Base-by-base conservation (phyloP, 2,329 filamentous ascomycete genomes). In the Phialocephala subalpina region DNA sequence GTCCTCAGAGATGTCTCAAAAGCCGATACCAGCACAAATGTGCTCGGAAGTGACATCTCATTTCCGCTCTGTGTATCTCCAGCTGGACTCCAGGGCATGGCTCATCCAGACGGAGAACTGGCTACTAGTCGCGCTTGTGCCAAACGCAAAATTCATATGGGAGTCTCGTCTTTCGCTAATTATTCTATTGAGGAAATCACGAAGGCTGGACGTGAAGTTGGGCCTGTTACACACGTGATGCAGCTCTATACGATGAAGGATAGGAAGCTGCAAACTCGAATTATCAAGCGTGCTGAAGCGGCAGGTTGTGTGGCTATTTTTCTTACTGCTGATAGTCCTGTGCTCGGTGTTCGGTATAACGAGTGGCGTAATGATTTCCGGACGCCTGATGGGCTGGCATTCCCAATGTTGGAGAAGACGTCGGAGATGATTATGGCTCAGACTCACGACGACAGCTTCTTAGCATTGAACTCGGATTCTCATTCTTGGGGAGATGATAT, bases 211-310 rank as follows among this genome's bases (percentile, higher is more conserved):
- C 3, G 69, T 78, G 70, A 74, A 1, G 75, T 77, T 2, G 72
- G 75, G 0, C 73, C 72, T 0, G 81, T 64, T 76, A 77, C 81
- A 3, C 80, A 84, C 67, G 80, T 79, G n/a, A 82, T 86, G 73
- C 84, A 86, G 70, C 76, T 86, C 70, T 85, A 83, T 71, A 79
- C 83, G 2, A 77, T 86, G 67, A 80, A 82, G 72, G 80, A 86
- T 69, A 78, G 83, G 1, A 80, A 76, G 4, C 75, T 79, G 2
- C 58, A 64, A 40, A 55, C 65, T 22, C 58, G 64, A 4, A 65
- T 70, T 33, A 62, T 75, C 52, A 63, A 64, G 9, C 64, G 72
- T 3, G 71, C 70, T 5, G 69, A 73, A 49, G 61, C 53, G 20
- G 69, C 71, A 18, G 73, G 73, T 1, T 72, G 62, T 47, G 67